phyloP scores from a whole-genome alignment of 331 rosid genomes.

The Acacia pycnantha region DNA sequence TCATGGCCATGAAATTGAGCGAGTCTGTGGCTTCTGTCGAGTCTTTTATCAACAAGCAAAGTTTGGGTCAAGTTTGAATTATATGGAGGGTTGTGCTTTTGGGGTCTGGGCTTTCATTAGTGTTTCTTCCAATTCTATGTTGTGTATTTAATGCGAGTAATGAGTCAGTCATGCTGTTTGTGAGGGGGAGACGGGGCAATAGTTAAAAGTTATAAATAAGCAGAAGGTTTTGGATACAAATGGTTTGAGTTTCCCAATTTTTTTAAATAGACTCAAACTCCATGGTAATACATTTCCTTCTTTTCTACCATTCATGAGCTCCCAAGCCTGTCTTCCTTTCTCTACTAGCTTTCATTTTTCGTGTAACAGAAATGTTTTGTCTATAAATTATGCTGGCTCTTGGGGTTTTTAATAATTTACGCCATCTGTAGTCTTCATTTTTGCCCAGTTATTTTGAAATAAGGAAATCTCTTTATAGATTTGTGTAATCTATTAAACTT shows the following conservation, averaged over 20 bases:
- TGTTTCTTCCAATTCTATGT: conserved; percentile 37
- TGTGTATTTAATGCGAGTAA: conserved; percentile 38
- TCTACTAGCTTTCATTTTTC: neutral
- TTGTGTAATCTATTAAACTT: neutral
- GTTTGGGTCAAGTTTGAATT: conserved; percentile 49
- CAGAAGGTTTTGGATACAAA: conserved; percentile 38
- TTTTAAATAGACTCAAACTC: neutral
- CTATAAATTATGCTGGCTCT: neutral
- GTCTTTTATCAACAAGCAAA: conserved; percentile 43
- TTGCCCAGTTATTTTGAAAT: neutral
- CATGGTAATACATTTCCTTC: neutral
- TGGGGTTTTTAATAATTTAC: neutral
- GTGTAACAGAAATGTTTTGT: neutral
- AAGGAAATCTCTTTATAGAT: neutral
- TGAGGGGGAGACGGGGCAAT: conserved; percentile 26
- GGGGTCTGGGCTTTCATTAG: conserved; percentile 44
- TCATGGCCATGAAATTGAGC: conserved; percentile 41
- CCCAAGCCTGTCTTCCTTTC: neutral
- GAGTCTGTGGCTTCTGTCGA: conserved; percentile 40
- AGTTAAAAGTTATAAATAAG: conserved; percentile 32
- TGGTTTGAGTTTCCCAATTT: conserved; percentile 29
- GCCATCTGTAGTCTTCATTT: neutral
- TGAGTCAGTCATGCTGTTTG: conserved; percentile 40
- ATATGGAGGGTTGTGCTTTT: conserved; percentile 52
- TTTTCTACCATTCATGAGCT: neutral